Conservation (phyloP, 768 basidiomycete genomes). For the Mycena haematopus region DNA sequence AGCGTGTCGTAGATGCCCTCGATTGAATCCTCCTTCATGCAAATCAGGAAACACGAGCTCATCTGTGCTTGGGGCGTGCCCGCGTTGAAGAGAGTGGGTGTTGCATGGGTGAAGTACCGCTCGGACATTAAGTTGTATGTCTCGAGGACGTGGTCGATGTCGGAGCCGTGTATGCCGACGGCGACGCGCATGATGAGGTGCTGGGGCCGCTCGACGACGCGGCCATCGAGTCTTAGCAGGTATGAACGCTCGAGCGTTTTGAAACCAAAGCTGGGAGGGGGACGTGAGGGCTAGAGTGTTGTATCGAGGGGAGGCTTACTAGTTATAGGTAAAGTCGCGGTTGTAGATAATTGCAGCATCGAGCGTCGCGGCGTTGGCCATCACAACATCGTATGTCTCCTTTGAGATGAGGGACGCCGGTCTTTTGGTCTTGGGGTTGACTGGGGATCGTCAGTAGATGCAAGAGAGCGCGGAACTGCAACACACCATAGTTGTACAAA, state of each 20-base stretch:
- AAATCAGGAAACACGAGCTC: slow-evolving; percentile 95
- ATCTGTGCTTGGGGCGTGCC: slow-evolving; percentile 97
- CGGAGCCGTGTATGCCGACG: slow-evolving; percentile 91
- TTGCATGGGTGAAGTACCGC: slow-evolving; percentile 98
- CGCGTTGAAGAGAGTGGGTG: slow-evolving; percentile 98
- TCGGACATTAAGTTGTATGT: slow-evolving; percentile 98
- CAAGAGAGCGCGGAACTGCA: background rate
- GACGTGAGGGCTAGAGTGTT: slow-evolving; percentile 1
- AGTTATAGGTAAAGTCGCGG: slow-evolving; percentile 98
- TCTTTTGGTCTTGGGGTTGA: slow-evolving; percentile 94
- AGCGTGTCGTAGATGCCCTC: slow-evolving; percentile 99
- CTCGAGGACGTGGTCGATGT: slow-evolving; percentile 89
- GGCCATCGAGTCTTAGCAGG: slow-evolving; percentile 91
- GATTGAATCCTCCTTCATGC: slow-evolving; percentile 99
- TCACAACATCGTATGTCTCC: slow-evolving; percentile 82
- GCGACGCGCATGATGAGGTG: slow-evolving; percentile 99
- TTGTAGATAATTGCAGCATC: slow-evolving; percentile 99
- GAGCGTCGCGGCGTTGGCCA: slow-evolving; percentile 78
- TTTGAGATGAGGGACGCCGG: slow-evolving; percentile 92
- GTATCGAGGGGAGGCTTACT: slow-evolving; percentile 51
- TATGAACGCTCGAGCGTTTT: slow-evolving; percentile 99
- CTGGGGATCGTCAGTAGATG: slow-evolving; percentile 42
- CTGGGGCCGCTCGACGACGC: slow-evolving; percentile 96
- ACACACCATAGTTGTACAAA: slow-evolving; percentile 84
- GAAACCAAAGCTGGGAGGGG: slow-evolving; percentile 85